These are phyloP conservation scores for Samsoniella hepiali DNA, from an alignment of 2,329 filamentous ascomycete genomes.

Conservation along the genomic window DNA sequence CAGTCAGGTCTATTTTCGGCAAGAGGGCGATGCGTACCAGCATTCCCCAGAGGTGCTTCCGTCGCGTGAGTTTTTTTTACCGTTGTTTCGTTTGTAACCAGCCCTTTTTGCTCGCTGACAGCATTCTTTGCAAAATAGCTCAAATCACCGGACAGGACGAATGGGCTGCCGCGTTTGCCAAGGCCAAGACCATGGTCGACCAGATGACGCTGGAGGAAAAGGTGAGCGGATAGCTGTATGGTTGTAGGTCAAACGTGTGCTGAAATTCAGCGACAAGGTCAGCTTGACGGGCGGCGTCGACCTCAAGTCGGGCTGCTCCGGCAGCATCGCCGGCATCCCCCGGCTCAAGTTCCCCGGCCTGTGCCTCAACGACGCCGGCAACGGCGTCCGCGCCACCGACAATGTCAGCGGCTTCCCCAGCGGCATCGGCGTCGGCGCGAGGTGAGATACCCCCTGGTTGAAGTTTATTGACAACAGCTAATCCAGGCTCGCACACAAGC, in stretches of 20 bases:
- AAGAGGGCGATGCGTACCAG: background rate
- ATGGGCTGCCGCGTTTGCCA: conserved; percentile 58
- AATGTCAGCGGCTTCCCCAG: conserved; percentile 47
- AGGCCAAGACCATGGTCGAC: conserved; percentile 53
- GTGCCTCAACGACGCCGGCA: conserved; percentile 48
- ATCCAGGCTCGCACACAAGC: conserved; percentile 41
- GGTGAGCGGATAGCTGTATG: conserved; percentile 26
- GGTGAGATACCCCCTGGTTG: conserved; percentile 41
- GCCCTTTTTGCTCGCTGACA: background rate
- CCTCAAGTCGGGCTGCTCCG: conserved; percentile 48
- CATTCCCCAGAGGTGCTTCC: conserved; percentile 10
- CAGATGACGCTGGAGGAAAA: conserved; percentile 66
- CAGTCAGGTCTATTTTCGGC: background rate
- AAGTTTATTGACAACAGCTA: conserved; percentile 44
- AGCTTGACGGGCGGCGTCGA: conserved; percentile 50
- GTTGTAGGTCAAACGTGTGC: background rate
- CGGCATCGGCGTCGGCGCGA: conserved; percentile 45
- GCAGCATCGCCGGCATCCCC: conserved; percentile 44
- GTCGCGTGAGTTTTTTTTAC: background rate
- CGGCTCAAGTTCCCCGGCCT: conserved; percentile 44
- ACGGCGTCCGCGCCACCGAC: conserved; percentile 46
- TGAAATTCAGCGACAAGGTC: background rate
- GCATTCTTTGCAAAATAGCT: conserved; percentile 27
- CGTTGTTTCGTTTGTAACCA: background rate
- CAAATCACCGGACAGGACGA: conserved; percentile 30